Conservation (phyloP, 306 rosid genomes). For the Prunus salicina region DNA sequence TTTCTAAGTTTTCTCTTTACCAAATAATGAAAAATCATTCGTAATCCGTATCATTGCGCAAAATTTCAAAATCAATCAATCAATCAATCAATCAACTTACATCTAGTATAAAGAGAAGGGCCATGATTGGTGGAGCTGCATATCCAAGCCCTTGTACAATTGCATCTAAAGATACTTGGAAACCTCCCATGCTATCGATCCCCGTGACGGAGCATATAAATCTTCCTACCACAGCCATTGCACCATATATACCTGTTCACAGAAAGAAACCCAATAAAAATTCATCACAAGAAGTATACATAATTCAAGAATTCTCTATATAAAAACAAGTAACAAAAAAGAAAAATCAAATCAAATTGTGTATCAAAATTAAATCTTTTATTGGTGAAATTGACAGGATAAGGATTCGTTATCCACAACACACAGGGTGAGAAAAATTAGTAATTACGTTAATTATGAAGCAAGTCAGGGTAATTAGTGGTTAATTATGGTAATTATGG, state of each 20-base stretch:
- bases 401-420: background rate
- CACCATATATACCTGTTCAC: slow-evolving; percentile 79
- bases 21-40: background rate
- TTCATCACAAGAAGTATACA: background rate
- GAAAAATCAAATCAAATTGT: background rate
- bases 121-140: slow-evolving; percentile 96
- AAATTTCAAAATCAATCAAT: background rate
- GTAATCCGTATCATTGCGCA: background rate
- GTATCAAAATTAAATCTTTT: background rate
- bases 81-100: slow-evolving; percentile 37
- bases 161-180: slow-evolving; percentile 77
- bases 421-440: background rate
- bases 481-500: background rate
- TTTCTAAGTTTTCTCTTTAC: background rate
- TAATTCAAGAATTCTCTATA: background rate
- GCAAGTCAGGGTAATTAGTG: background rate
- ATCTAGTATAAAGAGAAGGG: slow-evolving; percentile 87
- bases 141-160: slow-evolving; percentile 83
- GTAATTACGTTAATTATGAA: background rate
- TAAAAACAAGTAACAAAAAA: background rate
- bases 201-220: slow-evolving; percentile 86
- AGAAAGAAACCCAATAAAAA: background rate
- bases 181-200: slow-evolving; percentile 81
- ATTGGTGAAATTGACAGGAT: background rate
- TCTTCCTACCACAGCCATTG: slow-evolving; percentile 89